phyloP scores from a whole-genome alignment of 257 asterid species.

The Craterostigma plantagineum region DNA sequence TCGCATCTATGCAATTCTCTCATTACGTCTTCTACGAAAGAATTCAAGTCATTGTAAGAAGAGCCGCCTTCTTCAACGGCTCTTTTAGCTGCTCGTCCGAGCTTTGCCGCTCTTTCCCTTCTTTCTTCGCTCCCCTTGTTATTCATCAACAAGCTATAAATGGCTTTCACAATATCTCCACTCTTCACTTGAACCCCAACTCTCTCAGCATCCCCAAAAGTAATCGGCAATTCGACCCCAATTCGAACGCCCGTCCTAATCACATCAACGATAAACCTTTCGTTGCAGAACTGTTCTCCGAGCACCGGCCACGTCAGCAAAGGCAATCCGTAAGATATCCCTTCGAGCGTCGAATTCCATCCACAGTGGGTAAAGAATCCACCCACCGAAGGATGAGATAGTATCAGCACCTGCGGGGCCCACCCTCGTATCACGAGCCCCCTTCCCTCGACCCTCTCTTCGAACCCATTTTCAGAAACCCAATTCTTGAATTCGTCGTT shows the following conservation, averaged over 20 bases:
- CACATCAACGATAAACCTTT: conserved; percentile 25
- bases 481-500: conserved; percentile 19
- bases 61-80: conserved; percentile 26
- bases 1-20: too few species aligned
- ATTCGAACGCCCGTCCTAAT: conserved; percentile 26
- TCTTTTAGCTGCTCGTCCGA: conserved; percentile 21
- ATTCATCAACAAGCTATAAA: conserved; percentile 15
- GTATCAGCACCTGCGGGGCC: conserved; percentile 46
- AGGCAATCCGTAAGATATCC: conserved; percentile 25
- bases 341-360: conserved; percentile 56
- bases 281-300: conserved; percentile 47
- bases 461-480: conserved; percentile 22
- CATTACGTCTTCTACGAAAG: conserved; percentile 18
- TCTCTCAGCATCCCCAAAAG: conserved; percentile 19
- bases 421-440: conserved; percentile 30
- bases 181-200: conserved; percentile 18
- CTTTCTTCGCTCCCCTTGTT: conserved; percentile 22
- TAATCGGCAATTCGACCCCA: conserved; percentile 23
- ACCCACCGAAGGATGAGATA: conserved; percentile 32
- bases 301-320: conserved; percentile 45
- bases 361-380: conserved; percentile 51
- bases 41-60: conserved; percentile 13
- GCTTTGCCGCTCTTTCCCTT: conserved; percentile 20
- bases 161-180: conserved; percentile 7
- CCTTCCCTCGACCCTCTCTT: conserved; percentile 18